A percentile compares a stretch with the other conserved stretches of the same genome.
phyloP scores from a whole-genome alignment of 2,329 filamentous ascomycete genomes.

The Neonectria ditissima region DNA sequence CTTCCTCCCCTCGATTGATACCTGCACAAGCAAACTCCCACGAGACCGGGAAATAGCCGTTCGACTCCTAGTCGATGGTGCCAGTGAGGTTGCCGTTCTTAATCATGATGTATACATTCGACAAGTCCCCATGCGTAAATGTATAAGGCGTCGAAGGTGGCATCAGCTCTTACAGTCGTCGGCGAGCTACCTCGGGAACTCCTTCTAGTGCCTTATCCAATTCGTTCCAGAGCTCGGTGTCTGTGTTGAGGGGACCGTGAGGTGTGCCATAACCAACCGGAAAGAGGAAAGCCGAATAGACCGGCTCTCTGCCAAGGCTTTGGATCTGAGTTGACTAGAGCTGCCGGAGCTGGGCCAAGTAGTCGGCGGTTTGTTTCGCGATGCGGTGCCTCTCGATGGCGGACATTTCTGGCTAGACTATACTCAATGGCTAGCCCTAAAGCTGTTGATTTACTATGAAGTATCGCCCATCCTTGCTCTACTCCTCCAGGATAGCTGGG shows the following conservation, averaged over 20 bases:
- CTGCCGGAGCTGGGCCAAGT: conserved; percentile 24
- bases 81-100: conserved; percentile 50
- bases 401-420: conserved; percentile 28
- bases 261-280: background rate
- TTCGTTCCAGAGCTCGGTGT: conserved; percentile 1
- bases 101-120: conserved; percentile 54
- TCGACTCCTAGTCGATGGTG: conserved; percentile 55
- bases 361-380: conserved; percentile 41
- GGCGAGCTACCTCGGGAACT: conserved; percentile 9
- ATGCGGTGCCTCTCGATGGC: conserved; percentile 42
- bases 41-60: conserved; percentile 55
- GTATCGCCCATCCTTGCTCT: conserved; percentile 26
- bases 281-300: background rate
- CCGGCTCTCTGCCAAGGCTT: background rate
- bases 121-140: conserved; percentile 55
- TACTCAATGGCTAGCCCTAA: conserved; percentile 26
- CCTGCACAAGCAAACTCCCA: conserved; percentile 48
- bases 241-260: background rate
- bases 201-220: background rate
- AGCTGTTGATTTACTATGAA: conserved; percentile 32
- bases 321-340: conserved; percentile 22
- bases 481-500: conserved; percentile 17
- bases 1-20: conserved; percentile 46
- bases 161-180: conserved; percentile 21
- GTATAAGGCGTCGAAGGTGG: conserved; percentile 37